phyloP scores from a whole-genome alignment of 139 green algal species.

The Nannochloris sp. region DNA sequence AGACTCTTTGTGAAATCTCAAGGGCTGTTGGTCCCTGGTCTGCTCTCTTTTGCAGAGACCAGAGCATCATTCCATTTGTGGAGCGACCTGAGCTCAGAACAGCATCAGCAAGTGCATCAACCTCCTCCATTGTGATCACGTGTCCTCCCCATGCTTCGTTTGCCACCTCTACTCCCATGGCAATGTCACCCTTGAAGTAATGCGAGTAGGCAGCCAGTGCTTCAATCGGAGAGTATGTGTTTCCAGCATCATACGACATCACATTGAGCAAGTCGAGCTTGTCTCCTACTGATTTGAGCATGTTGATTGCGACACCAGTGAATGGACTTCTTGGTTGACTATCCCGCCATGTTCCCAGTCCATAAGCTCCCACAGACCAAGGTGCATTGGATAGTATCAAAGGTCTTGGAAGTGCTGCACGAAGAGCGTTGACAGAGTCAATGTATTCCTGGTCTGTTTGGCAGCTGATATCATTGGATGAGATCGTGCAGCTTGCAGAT shows the following conservation, averaged over 20 bases:
- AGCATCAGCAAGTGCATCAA: not conserved
- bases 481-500: not conserved
- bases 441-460: slow-evolving; percentile 27
- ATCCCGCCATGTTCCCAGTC: slow-evolving; percentile 8
- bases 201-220: slow-evolving; percentile 19
- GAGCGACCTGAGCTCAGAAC: not conserved
- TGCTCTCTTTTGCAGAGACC: slow-evolving; percentile 10
- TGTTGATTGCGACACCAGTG: slow-evolving; percentile 32
- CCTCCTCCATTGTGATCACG: slow-evolving; percentile 12
- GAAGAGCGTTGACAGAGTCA: slow-evolving; percentile 6
- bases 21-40: not conserved
- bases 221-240: slow-evolving; percentile 20
- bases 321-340: slow-evolving; percentile 4
- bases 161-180: slow-evolving; percentile 36
- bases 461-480: slow-evolving; percentile 14
- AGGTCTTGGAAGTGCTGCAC: slow-evolving; percentile 25
- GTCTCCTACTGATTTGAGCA: slow-evolving; percentile 24
- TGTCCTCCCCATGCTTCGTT: slow-evolving; percentile 27
- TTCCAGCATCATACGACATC: slow-evolving; percentile 40
- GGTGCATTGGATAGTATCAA: slow-evolving; percentile 26
- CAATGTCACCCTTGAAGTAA: slow-evolving; percentile 23
- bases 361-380: slow-evolving; percentile 35
- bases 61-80: slow-evolving; percentile 26
- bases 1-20: no score
- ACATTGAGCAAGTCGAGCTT: slow-evolving; percentile 32